Evolutionary conservation across 192 early-diverging fungal genomes (phyloP), one percentile per base, ranked within the genome.

Genomic region (Endogone sp.): DNA sequence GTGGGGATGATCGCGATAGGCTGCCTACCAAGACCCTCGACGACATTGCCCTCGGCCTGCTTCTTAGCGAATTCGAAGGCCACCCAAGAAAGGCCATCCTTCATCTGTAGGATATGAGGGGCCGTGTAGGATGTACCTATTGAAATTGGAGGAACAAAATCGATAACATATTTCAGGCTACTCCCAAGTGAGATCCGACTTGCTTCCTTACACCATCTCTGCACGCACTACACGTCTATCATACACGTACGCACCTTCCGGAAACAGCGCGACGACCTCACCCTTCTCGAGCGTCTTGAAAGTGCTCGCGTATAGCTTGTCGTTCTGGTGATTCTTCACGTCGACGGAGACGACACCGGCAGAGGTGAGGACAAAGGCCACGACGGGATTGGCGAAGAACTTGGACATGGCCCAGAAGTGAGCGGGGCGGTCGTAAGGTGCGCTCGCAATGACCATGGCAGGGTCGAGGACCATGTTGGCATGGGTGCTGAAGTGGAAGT

Each of bases 401-500:
- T 74, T 62, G 54, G 76, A 71, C 23, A 81, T 67, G 21, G 83
- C 83, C 83, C 83, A 85, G 27, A 85, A 81, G 61, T 85, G 83
- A 55, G 75, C 68, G 27, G 74, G 71, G 24, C 83, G 62, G n/a
- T 65, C 31, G 62, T 85, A 77, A 26, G 83, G 83, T 62, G 82
- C 72, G 4, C 78, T 77, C 23, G 61, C 69, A n/a, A 75, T 75
- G 6, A 85, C 20, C 3, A 85, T 65, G 24, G 70, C 77, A 13
- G 81, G 79, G 67, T 85, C 83, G 16, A 85, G 69, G 3, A 82
- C 72, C 83, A 84, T 84, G 63, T 84, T 84, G 22, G 66, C 64
- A 32, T 75, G 77, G 60, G 71, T 79, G 49, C 69, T 49, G n/a
- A n/a, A n/a, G 37, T 1, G 37, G 37, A 16, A 11, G 37, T 11